phyloP scores from a whole-genome alignment of 805 yeast genomes.

The Candida ponderosae region DNA sequence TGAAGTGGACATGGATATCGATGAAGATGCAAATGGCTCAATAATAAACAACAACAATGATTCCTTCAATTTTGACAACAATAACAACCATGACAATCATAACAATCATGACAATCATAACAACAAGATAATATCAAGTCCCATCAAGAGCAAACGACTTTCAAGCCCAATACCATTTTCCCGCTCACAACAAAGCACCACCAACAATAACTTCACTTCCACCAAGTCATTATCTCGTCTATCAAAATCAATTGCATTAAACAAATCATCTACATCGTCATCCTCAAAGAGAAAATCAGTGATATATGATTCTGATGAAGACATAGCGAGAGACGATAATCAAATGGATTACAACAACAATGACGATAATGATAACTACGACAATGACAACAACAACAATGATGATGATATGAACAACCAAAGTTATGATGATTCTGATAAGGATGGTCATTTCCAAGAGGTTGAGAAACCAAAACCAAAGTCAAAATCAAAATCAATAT shows the following conservation, averaged over 20 bases:
- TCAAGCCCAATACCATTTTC: not conserved
- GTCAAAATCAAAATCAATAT: constrained; percentile 1
- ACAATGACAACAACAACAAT: too few relatives aligned
- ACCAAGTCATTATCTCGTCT: not conserved
- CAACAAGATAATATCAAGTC: constrained; percentile 1
- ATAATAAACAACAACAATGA: constrained; percentile 2
- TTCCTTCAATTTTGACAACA: constrained; percentile 4
- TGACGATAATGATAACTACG: too few relatives aligned
- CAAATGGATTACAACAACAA: too few relatives aligned
- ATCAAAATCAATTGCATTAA: too few relatives aligned
- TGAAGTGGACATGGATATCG: constrained; percentile 26
- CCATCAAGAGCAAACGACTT: not conserved
- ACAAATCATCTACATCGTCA: too few relatives aligned
- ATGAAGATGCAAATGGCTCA: constrained; percentile 16
- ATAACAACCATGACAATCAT: constrained; percentile 5
- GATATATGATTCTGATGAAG: not conserved
- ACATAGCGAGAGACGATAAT: too few relatives aligned
- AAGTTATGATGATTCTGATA: too few relatives aligned
- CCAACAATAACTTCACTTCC: too few relatives aligned
- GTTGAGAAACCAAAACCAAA: not conserved
- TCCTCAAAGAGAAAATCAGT: not conserved
- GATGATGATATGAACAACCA: too few relatives aligned
- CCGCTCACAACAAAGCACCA: not conserved
- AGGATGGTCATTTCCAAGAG: too few relatives aligned
- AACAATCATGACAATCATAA: constrained; percentile 9